Base-by-base conservation (phyloP, 1,139 yeast species). In the Hyphopichia burtonii region DNA sequence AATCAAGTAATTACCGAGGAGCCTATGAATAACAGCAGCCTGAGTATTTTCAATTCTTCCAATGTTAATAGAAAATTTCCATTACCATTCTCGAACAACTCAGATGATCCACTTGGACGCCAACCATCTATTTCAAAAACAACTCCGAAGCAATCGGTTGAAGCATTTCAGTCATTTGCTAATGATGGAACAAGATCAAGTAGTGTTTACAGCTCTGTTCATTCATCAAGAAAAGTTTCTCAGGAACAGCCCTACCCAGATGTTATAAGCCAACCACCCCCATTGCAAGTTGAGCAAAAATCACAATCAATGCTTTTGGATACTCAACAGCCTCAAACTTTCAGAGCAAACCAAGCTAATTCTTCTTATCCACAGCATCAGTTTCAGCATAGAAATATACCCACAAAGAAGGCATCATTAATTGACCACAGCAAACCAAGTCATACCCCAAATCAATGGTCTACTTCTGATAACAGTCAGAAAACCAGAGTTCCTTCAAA, bases 401-500 rank as follows among this genome's bases (percentile, higher is more conserved):
- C 16, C 22, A 12, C 20, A 5, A 31, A 15, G 3, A 17, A 7
- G 16, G 34, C 34, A 7, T 9, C 22, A 7, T 6, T 31, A 6
- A 17, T 16, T 9, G 34, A 31, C n/a, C 34, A 31, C 12, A 31
- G 18, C 11, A 31, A 31, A 17, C n/a, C n/a, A 9, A 25, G 14
- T 10, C 34, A 31, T 31, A 25, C 30, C 14, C 23, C 39, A 20
- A 18, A 38, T 41, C 30, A 31, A 40, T 32, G 41, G 34, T 25
- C 38, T 10, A 36, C 25, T 10, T 36, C 38, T 4, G 38, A 36
- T 12, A 30, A 11, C 18, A 36, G 34, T 11, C 20, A 31, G 12
- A 31, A 11, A 17, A 31, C 34, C 6, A 37, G 39, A 12, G 39
- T 37, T 31, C 16, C 34, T 12, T 37, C 39, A 11, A 18, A 25